Evolutionary conservation across 148 eudicot genomes (phyloP), one percentile per base, ranked within the genome.

Genomic region (Amaranthus palmeri): DNA sequence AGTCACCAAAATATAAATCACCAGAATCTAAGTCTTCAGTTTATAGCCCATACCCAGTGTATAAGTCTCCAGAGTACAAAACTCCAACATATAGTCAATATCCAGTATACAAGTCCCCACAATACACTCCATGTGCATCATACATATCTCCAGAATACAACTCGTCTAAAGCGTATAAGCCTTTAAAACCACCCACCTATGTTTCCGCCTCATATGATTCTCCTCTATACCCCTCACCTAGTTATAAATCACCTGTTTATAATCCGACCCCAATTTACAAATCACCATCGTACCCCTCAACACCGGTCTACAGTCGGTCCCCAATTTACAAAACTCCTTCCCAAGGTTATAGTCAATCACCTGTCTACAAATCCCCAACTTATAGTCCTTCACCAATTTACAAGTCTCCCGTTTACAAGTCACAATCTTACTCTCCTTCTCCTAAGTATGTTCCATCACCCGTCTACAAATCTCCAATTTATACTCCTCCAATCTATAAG

Each of bases 301-400:
- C 64, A 61, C 46, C 49, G 12, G 9, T 4, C 2, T 61, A 61
- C 3, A 43, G 0, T 3, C 66, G 40, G 8, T 65, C 54, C 7
- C 41, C 54, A 46, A 7, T 47, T 65, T 65, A 65, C 68, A 48
- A 15, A 3, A 64, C n/a, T 59, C 66, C 51, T 6, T 64, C 67
- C 10, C 67, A 8, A 14, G 50, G 40, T n/a, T 47, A 58, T 17
- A 50, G 15, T 5, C 58, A 7, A 3, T 67, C 71, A 15, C 56
- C 55, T 8, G 15, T n/a, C 1, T 49, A 67, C 70, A 51, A 68
- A n/a, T 50, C 48, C 14, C 48, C 72, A 68, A 3, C 61, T n/a
- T 68, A 51, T 36, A 68, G 4, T 17, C 72, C 72, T 25, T 68
- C 71, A 7, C 58, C 43, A 0, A 43, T 63, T 4, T 63, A 63